These are phyloP conservation scores for Circinella umbellata DNA, from an alignment of 371 early-diverging fungal genomes.

Conservation along the genomic window DNA sequence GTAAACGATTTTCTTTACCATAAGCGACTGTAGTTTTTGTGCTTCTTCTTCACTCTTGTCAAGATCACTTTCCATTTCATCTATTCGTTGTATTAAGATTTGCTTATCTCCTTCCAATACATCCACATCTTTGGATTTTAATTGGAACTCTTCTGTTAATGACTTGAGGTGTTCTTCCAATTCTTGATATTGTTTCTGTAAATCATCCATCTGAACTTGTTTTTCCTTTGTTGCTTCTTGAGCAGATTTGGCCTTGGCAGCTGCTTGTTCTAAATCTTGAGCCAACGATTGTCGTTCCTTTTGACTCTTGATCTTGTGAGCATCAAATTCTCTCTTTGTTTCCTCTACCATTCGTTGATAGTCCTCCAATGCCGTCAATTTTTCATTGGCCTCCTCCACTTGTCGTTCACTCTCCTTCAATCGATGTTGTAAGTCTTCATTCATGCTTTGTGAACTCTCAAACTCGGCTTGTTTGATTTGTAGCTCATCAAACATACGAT, in stretches of 20 bases:
- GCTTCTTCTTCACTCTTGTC: constrained; percentile 23
- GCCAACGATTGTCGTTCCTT: constrained; percentile 32
- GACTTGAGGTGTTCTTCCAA: constrained; percentile 27
- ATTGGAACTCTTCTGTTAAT: constrained; percentile 34
- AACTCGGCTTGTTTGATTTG: constrained; percentile 73
- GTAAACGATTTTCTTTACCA: not conserved
- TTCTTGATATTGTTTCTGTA: constrained; percentile 37
- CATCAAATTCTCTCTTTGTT: constrained; percentile 29
- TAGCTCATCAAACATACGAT: constrained; percentile 64
- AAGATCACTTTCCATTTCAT: constrained; percentile 38
- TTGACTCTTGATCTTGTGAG: constrained; percentile 37
- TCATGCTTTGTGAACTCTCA: constrained; percentile 66
- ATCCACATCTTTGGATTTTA: constrained; percentile 32
- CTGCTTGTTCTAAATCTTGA: constrained; percentile 22
- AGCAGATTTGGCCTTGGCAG: constrained; percentile 4
- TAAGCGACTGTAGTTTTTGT: not conserved
- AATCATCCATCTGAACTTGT: constrained; percentile 4
- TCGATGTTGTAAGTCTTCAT: constrained; percentile 62
- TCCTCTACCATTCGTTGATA: constrained; percentile 30
- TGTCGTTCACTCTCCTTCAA: constrained; percentile 56
- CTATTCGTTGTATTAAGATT: constrained; percentile 31
- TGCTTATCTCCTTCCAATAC: constrained; percentile 38
- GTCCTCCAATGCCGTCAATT: constrained; percentile 57
- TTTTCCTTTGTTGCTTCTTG: constrained; percentile 1
- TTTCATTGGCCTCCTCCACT: constrained; percentile 56